Percentiles rank a stretch among this genome's conserved stretches.
These are phyloP conservation scores for Cladosporium sp. DNA, from an alignment of 2,329 filamentous ascomycete species.

Conservation along the genomic window DNA sequence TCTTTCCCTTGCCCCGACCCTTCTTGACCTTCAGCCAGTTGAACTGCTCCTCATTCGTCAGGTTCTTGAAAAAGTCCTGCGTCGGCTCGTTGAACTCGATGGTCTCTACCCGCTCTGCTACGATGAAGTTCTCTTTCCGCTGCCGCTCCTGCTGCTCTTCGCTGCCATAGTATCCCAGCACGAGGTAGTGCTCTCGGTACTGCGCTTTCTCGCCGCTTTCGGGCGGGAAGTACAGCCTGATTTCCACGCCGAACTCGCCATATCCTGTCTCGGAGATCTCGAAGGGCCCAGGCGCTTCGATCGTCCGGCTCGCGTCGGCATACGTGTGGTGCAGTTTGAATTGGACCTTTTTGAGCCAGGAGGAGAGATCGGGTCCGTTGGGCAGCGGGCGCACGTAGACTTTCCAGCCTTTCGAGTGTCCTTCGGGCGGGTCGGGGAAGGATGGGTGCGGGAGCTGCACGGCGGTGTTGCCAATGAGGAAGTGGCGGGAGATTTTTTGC, in stretches of 20 bases:
- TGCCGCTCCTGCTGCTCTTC: constrained; percentile 66
- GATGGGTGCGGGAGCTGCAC: constrained; percentile 63
- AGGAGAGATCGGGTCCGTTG: constrained; percentile 76
- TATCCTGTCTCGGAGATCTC: constrained; percentile 88
- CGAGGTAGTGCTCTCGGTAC: constrained; percentile 88
- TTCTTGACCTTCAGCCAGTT: constrained; percentile 50
- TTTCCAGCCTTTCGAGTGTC: constrained; percentile 95
- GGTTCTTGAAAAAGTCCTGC: constrained; percentile 79
- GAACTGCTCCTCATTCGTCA: constrained; percentile 66
- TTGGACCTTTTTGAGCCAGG: constrained; percentile 94
- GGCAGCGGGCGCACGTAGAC: constrained; percentile 90
- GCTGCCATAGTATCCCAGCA: constrained; percentile 79
- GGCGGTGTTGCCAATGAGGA: constrained; percentile 46
- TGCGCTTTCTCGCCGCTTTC: constrained; percentile 89
- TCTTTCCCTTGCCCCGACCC: constrained; percentile 48
- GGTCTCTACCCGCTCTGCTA: constrained; percentile 82
- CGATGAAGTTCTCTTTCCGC: constrained; percentile 57
- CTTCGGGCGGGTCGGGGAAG: constrained; percentile 70
- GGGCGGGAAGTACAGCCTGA: constrained; percentile 87
- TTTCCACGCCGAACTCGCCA: constrained; percentile 95
- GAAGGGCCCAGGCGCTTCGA: constrained; percentile 71
- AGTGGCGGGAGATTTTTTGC: constrained; percentile 29
- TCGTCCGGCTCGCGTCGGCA: constrained; percentile 77
- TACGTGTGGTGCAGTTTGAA: constrained; percentile 99
- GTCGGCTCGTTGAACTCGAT: constrained; percentile 97